These are phyloP conservation scores for Talaromyces ruber DNA, from an alignment of 495 filamentous ascomycete species.

Conservation along the genomic window DNA sequence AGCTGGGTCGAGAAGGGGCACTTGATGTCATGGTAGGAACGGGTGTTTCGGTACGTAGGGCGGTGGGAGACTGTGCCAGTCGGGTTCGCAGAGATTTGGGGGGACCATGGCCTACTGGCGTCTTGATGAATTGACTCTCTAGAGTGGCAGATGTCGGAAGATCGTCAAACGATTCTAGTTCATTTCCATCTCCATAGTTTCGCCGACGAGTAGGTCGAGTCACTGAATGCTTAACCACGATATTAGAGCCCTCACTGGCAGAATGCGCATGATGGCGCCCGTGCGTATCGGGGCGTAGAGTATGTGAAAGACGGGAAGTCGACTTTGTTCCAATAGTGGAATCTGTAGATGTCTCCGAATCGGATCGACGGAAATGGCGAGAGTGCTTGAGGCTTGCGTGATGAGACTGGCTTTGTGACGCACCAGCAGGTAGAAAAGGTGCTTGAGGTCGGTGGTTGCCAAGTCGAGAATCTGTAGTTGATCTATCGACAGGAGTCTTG, in stretches of 20 bases:
- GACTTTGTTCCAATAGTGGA: conserved; percentile 33
- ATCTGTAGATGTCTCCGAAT: conserved; percentile 57
- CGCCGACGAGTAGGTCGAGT: conserved; percentile 64
- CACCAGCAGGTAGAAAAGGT: conserved; percentile 78
- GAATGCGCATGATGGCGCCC: conserved; percentile 28
- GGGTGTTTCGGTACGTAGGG: conserved; percentile 34
- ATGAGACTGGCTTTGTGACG: conserved; percentile 66
- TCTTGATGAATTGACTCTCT: conserved; percentile 75
- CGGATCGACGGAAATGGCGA: conserved; percentile 62
- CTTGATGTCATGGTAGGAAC: conserved; percentile 47
- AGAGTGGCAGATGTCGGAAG: conserved; percentile 72
- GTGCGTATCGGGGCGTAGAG: conserved; percentile 34
- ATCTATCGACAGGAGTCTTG: conserved; percentile 65
- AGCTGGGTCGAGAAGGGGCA: conserved; percentile 30
- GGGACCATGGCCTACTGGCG: conserved; percentile 62
- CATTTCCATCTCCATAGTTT: conserved; percentile 85
- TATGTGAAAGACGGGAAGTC: conserved; percentile 40
- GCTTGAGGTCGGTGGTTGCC: conserved; percentile 49
- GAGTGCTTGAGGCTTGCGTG: conserved; percentile 65
- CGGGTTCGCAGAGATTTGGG: conserved; percentile 56
- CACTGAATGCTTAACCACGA: conserved; percentile 55
- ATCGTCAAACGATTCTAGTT: conserved; percentile 91
- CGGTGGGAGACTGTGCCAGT: conserved; percentile 46
- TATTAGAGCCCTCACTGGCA: conserved; percentile 35
- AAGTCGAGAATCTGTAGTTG: conserved; percentile 42